These are phyloP conservation scores for Spatholobus suberectus DNA, from an alignment of 306 rosid genomes.

Conservation along the genomic window DNA sequence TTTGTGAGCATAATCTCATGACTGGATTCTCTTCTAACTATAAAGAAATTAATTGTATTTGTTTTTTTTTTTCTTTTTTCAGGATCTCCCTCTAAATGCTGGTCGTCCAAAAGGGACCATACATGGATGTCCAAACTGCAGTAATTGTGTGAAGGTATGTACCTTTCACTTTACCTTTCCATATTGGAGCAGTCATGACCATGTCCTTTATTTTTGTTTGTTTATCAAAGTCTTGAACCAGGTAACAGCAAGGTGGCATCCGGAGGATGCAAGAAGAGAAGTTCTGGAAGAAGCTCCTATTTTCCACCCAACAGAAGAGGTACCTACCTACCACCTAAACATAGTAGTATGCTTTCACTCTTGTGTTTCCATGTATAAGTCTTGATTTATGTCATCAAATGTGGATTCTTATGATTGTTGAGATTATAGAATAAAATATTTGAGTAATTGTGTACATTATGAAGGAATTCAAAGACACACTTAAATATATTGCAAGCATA, in stretches of 20 bases:
- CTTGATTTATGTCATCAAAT: conserved; percentile 33
- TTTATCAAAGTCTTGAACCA: conserved; percentile 49
- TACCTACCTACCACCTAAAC: conserved; percentile 46
- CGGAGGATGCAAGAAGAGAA: conserved; percentile 68
- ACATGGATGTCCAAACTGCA: conserved; percentile 69
- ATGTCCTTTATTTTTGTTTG: conserved; percentile 11
- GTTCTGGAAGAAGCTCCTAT: conserved; percentile 65
- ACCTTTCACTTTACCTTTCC: conserved; percentile 37
- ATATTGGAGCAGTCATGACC: conserved; percentile 31
- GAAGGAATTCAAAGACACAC: conserved; percentile 82
- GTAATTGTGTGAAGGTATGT: conserved; percentile 68
- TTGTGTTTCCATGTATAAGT: conserved; percentile 33
- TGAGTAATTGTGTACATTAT: conserved; percentile 37
- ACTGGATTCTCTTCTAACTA: conserved; percentile 28
- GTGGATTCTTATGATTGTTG: conserved; percentile 39
- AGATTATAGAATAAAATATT: conserved; percentile 25
- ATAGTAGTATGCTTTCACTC: conserved; percentile 18
- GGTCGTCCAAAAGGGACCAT: conserved; percentile 67
- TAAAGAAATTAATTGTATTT: conserved; percentile 9
- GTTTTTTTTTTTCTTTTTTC: conserved; percentile 33
- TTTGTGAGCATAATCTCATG: conserved; percentile 12
- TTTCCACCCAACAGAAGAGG: conserved; percentile 90
- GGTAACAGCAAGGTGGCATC: conserved; percentile 89
- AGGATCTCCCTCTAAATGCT: conserved; percentile 54
- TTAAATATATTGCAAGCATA: conserved; percentile 72